Conservation (phyloP, 768 basidiomycete species). For the Lentinula boryana region DNA sequence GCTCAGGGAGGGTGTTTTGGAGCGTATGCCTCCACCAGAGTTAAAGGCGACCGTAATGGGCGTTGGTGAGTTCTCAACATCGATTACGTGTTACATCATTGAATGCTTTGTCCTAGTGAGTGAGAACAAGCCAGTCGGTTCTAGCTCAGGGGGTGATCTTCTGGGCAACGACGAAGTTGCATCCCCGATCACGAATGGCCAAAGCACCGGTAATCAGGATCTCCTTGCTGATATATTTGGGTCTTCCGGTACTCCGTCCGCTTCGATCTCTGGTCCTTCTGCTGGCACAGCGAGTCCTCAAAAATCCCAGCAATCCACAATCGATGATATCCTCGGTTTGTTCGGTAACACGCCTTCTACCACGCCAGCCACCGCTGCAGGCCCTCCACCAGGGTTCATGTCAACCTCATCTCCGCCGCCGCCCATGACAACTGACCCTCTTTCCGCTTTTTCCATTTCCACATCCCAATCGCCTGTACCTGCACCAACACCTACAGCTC, state of each 20-base stretch:
- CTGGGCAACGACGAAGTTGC: slow-evolving; percentile 69
- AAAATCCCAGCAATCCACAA: slow-evolving; percentile 48
- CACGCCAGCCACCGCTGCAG: slow-evolving; percentile 23
- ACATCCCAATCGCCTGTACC: slow-evolving; percentile 32
- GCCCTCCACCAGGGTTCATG: slow-evolving; percentile 16
- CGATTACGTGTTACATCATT: neutral
- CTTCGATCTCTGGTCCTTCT: slow-evolving; percentile 24
- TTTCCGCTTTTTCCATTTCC: slow-evolving; percentile 29
- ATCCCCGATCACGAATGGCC: slow-evolving; percentile 33
- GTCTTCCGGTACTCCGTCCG: slow-evolving; percentile 30
- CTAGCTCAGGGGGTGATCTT: slow-evolving; percentile 74
- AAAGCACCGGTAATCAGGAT: slow-evolving; percentile 57
- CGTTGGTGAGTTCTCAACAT: slow-evolving; percentile 48
- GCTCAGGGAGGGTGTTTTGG: slow-evolving; percentile 79
- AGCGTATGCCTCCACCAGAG: slow-evolving; percentile 99
- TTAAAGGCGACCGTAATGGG: slow-evolving; percentile 96
- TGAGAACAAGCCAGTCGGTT: slow-evolving; percentile 95
- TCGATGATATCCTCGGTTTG: slow-evolving; percentile 89
- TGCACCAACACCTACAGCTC: slow-evolving; percentile 24
- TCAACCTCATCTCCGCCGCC: slow-evolving; percentile 12
- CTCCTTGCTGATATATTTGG: slow-evolving; percentile 94
- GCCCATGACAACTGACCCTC: slow-evolving; percentile 15
- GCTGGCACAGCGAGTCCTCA: slow-evolving; percentile 33
- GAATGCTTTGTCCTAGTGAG: slow-evolving; percentile 50
- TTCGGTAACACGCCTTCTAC: slow-evolving; percentile 54